A percentile compares a stretch with the other conserved stretches of the same genome.
phyloP scores from a whole-genome alignment of 371 early-diverging fungal species.

The Actinomortierella wolfii region DNA sequence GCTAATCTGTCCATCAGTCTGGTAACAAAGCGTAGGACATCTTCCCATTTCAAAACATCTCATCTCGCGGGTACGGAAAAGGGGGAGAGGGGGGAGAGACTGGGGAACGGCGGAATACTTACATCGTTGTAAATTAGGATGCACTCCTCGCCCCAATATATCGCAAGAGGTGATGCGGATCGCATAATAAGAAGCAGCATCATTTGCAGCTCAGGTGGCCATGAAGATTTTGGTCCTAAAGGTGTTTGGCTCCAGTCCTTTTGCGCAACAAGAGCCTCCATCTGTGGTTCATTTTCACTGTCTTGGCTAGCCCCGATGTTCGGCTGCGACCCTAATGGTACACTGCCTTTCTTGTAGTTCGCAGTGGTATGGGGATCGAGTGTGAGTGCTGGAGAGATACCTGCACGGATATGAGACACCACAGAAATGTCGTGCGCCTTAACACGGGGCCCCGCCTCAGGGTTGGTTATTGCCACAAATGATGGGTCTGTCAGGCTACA shows the following conservation, averaged over 20 bases:
- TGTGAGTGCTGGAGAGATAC: constrained; percentile 16
- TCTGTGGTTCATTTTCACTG: constrained; percentile 2
- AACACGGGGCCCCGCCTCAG: neutral
- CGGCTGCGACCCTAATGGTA: neutral
- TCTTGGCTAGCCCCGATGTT: neutral
- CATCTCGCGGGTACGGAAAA: no score
- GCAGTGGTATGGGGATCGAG: neutral
- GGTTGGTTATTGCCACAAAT: neutral
- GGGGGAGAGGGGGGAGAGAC: no score
- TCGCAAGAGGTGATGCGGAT: constrained; percentile 22
- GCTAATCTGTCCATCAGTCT: no score
- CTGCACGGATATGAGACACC: constrained; percentile 16
- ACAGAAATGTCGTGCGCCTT: neutral
- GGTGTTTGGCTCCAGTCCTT: constrained; percentile 35
- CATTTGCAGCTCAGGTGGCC: constrained; percentile 23
- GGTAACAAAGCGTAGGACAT: no score
- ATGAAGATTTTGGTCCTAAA: constrained; percentile 22
- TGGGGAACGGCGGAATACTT: constrained; percentile 5
- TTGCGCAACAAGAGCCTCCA: constrained; percentile 14
- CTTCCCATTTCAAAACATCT: no score
- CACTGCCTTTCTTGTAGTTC: no score
- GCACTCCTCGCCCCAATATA: constrained; percentile 36
- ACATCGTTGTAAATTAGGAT: constrained; percentile 39
- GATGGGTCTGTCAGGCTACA: neutral
- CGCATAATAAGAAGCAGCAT: constrained; percentile 11